A percentile compares a stretch with the other conserved stretches of the same genome.
Evolutionary conservation across 768 basidiomycete genomes (phyloP).

Genomic region (Russula sp.): DNA sequence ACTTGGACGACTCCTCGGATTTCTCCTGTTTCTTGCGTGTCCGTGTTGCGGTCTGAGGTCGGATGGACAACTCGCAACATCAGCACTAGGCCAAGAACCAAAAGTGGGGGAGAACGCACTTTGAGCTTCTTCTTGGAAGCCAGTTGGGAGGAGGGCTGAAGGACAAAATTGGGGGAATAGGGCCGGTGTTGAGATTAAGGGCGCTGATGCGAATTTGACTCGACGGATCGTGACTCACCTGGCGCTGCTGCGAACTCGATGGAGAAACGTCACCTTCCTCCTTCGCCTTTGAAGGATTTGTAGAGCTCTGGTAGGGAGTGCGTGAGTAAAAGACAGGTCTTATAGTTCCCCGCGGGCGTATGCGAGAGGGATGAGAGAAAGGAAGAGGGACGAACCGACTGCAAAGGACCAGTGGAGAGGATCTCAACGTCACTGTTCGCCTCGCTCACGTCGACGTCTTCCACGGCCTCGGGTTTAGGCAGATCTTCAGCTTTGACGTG

Average conservation of each 20-base stretch:
- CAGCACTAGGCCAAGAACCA: neutral
- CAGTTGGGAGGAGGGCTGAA: neutral
- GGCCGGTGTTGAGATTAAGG: neutral
- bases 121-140: constrained; percentile 4
- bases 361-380: too few species aligned
- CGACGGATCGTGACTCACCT: neutral
- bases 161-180: neutral
- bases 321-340: neutral
- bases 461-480: neutral
- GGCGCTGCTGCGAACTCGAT: constrained; percentile 3
- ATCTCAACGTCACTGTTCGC: constrained; percentile 19
- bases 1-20: neutral
- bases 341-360: neutral
- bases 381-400: neutral
- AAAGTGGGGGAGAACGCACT: neutral
- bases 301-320: neutral
- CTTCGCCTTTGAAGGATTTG: neutral
- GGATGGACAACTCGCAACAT: neutral
- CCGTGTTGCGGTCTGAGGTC: neutral
- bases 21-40: constrained; percentile 19
- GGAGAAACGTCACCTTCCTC: neutral
- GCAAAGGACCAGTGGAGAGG: neutral
- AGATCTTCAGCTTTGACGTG: neutral
- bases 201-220: neutral
- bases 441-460: neutral